Evolutionary conservation across 2,329 filamentous ascomycete genomes (phyloP).

Genomic region (Hyphodiscus sp.): DNA sequence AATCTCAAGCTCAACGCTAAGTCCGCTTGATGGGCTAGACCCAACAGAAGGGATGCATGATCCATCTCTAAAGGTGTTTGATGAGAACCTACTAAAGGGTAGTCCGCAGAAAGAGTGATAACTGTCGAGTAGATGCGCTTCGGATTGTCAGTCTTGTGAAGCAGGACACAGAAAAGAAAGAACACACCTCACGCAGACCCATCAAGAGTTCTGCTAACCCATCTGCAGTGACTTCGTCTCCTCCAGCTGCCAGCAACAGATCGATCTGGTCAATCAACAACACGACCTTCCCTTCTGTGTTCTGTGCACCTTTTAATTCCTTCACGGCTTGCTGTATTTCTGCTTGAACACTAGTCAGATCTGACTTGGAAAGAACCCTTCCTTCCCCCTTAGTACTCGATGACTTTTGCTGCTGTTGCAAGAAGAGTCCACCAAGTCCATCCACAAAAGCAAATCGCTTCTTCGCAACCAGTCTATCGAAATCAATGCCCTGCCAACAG

Average conservation of each 20-base stretch:
- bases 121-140: constrained; percentile 60
- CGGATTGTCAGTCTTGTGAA: constrained; percentile 3
- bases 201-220: constrained; percentile 51
- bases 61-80: constrained; percentile 61
- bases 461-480: constrained; percentile 51
- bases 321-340: constrained; percentile 18
- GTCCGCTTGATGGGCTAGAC: constrained; percentile 68
- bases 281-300: constrained; percentile 37
- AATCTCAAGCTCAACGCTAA: constrained; percentile 65
- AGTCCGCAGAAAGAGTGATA: constrained; percentile 65
- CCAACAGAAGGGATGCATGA: constrained; percentile 64
- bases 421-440: constrained; percentile 37
- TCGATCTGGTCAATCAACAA: constrained; percentile 63
- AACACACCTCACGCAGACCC: constrained; percentile 55
- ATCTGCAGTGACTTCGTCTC: constrained; percentile 37
- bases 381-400: constrained; percentile 4
- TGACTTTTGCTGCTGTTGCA: constrained; percentile 10
- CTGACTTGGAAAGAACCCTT: constrained; percentile 11
- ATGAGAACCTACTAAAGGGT: constrained; percentile 57
- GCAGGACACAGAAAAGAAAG: not conserved
- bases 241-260: constrained; percentile 53
- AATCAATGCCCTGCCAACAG: constrained; percentile 57
- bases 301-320: constrained; percentile 9
- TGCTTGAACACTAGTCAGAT: constrained; percentile 13
- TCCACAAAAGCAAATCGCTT: constrained; percentile 69